Evolutionary conservation across 163 green algal genomes (phyloP).

Genomic region (Chlamydomonas reinhardtii): DNA sequence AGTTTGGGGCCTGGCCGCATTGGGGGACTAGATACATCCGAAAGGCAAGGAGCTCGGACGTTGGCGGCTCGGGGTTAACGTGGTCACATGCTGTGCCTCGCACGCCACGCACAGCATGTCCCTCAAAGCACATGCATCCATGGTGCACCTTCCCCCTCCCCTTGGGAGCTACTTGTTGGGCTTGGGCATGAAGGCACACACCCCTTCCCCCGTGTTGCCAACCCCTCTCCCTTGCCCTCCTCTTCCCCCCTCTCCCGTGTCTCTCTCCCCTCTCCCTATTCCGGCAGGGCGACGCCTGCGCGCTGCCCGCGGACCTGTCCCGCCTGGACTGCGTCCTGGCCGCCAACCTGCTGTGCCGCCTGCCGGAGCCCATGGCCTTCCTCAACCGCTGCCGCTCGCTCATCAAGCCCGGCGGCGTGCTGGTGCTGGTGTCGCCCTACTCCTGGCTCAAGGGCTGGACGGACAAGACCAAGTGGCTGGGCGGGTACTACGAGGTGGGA

Average conservation of each 20-base stretch:
- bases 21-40: too few relatives aligned
- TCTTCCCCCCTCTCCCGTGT: neutral
- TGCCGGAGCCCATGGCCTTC: conserved; percentile 64
- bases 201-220: neutral
- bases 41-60: too few relatives aligned
- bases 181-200: too few relatives aligned
- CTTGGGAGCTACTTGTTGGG: too few relatives aligned
- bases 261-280: neutral
- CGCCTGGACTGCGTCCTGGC: conserved; percentile 72
- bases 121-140: too few relatives aligned
- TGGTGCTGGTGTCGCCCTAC: conserved; percentile 85
- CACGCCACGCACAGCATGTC: too few relatives aligned
- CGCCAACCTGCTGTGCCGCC: conserved; percentile 84
- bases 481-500: conserved; percentile 50
- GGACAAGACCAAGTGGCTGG: conserved; percentile 64
- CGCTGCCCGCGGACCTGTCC: conserved; percentile 55
- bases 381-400: conserved; percentile 53
- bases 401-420: conserved; percentile 74
- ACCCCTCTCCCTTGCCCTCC: neutral
- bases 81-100: too few relatives aligned
- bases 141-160: too few relatives aligned
- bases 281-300: conserved; percentile 76
- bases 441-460: conserved; percentile 85
- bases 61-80: too few relatives aligned
- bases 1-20: too few relatives aligned